phyloP scores from a whole-genome alignment of 2,329 filamentous ascomycete genomes.

The Penicillium sp. region DNA sequence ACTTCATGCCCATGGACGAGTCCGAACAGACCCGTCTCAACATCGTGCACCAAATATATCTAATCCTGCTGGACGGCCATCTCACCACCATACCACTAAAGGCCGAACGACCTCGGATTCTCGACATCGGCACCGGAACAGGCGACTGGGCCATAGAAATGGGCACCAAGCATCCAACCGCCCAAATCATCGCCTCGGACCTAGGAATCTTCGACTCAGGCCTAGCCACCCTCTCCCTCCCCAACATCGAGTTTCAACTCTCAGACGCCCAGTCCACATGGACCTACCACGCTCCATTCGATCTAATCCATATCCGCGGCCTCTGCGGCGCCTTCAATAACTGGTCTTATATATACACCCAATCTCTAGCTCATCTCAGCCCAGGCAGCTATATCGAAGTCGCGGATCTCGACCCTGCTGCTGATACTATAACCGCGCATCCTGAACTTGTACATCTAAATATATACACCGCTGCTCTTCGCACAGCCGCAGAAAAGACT shows the following conservation, averaged over 20 bases:
- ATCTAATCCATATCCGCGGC: conserved; percentile 47
- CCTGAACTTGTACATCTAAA: conserved; percentile 29
- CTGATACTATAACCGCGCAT: conserved; percentile 18
- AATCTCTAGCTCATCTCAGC: conserved; percentile 43
- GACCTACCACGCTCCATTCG: conserved; percentile 47
- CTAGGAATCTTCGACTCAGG: conserved; percentile 43
- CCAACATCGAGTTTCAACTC: conserved; percentile 47
- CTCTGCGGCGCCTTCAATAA: conserved; percentile 46
- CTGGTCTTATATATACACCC: conserved; percentile 45
- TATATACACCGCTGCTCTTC: conserved; percentile 33
- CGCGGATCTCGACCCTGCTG: conserved; percentile 37
- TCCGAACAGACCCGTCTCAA: conserved; percentile 59
- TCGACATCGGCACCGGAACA: conserved; percentile 47
- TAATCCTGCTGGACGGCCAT: conserved; percentile 39
- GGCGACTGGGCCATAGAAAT: conserved; percentile 49
- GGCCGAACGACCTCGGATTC: conserved; percentile 28
- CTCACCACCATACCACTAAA: conserved; percentile 31
- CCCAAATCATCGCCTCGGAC: conserved; percentile 46
- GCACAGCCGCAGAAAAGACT: conserved; percentile 37
- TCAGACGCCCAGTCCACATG: conserved; percentile 46
- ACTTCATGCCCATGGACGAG: conserved; percentile 64
- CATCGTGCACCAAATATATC: conserved; percentile 59
- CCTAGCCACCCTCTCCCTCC: conserved; percentile 30
- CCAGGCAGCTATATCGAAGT: conserved; percentile 48
- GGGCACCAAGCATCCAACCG: conserved; percentile 41